Percentiles rank a stretch among this genome's conserved stretches.
phyloP scores from a whole-genome alignment of 2,329 filamentous ascomycete species.

The Tolypocladium nubicola region DNA sequence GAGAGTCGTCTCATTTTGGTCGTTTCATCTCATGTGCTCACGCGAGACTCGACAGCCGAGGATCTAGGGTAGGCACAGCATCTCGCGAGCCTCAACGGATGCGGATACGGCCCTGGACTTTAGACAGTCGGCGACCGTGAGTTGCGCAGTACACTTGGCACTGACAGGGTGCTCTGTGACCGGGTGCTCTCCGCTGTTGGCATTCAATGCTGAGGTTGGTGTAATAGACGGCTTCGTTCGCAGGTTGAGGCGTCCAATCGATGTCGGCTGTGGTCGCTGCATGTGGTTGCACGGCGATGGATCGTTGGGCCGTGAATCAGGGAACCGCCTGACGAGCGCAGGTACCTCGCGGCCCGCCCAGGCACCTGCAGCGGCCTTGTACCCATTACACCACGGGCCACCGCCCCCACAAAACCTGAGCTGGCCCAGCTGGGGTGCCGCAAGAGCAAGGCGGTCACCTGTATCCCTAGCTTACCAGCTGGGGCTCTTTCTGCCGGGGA shows the following conservation, averaged over 20 bases:
- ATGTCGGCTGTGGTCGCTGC: background rate
- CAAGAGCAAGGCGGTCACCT: background rate
- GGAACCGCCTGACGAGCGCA: background rate
- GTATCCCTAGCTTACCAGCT: background rate
- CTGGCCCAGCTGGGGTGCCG: background rate
- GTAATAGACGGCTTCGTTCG: background rate
- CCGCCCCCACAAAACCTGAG: background rate
- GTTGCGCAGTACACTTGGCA: no score
- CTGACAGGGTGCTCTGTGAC: no score
- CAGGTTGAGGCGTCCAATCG: background rate
- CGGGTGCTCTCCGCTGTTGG: background rate
- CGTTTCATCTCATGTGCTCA: background rate
- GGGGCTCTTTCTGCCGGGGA: constrained; percentile 4
- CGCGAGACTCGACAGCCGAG: background rate
- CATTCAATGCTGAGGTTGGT: background rate
- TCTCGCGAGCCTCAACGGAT: background rate
- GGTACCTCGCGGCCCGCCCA: background rate
- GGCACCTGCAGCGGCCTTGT: background rate
- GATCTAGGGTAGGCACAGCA: background rate
- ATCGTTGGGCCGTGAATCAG: background rate
- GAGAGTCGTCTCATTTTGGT: constrained; percentile 23
- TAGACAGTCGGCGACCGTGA: background rate
- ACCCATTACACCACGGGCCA: background rate
- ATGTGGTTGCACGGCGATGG: background rate
- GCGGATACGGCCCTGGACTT: background rate